Conservation (phyloP, 805 yeast species). For the Wickerhamomyces tratensis region DNA sequence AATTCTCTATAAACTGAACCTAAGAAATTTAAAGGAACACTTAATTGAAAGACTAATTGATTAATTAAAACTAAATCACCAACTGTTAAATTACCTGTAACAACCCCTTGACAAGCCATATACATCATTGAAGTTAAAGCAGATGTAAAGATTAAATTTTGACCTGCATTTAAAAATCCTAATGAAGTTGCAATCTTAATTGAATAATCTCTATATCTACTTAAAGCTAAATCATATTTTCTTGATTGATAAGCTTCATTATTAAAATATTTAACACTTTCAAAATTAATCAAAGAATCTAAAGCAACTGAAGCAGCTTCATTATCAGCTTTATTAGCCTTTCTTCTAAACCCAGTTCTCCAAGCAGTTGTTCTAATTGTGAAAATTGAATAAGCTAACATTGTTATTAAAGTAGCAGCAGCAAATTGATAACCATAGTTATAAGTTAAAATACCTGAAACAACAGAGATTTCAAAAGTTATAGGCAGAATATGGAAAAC, state of each 20-base stretch:
- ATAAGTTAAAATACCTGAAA: conserved; percentile 87
- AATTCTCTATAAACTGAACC: conserved; percentile 95
- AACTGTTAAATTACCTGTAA: conserved; percentile 70
- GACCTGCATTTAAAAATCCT: conserved; percentile 73
- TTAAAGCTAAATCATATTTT: conserved; percentile 72
- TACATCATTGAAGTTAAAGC: conserved; percentile 97
- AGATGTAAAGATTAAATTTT: conserved; percentile 69
- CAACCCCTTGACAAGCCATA: conserved; percentile 94
- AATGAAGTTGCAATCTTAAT: conserved; percentile 79
- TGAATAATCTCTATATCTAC: conserved; percentile 57
- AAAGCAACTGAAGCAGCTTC: conserved; percentile 91
- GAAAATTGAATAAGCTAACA: conserved; percentile 80
- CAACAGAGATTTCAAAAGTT: conserved; percentile 84
- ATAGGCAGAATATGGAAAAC: conserved; percentile 96
- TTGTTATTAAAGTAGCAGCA: conserved; percentile 76
- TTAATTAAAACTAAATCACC: conserved; percentile 94
- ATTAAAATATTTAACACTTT: conserved; percentile 89
- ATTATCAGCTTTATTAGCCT: conserved; percentile 89
- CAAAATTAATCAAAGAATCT: conserved; percentile 89
- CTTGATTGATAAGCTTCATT: conserved; percentile 72
- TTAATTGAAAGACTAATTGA: conserved; percentile 90
- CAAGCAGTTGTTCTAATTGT: conserved; percentile 92
- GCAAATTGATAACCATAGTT: conserved; percentile 89
- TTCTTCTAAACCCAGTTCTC: conserved; percentile 87
- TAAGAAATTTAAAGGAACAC: conserved; percentile 88